Base-by-base conservation (phyloP, 169 alveolate species). In the Pseudocohnilembus persalinus region DNA sequence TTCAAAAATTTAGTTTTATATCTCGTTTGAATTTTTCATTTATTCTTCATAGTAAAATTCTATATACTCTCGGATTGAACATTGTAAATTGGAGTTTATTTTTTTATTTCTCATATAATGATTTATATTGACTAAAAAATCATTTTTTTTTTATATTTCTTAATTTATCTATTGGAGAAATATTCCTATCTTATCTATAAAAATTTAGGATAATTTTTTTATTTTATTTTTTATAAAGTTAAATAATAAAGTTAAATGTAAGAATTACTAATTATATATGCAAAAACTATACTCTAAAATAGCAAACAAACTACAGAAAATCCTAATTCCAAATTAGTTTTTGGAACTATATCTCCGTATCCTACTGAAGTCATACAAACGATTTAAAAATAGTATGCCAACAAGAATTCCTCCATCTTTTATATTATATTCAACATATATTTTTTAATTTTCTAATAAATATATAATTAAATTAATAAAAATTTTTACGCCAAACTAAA, bases 81-180 rank as follows among this genome's bases (percentile, higher is more conserved):
- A 49, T 81, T 86, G 49, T 4, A 86, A 26, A 15, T 63, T 33
- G 73, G 65, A n/a, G 6, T 86, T 64, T 63, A 81, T 76, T 1
- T 77, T 74, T 24, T 81, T 86, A 1, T 81, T 64, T n/a, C 49
- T 64, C 90, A 86, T 86, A 74, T 80, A 86, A 20, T 73, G 31
- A 29, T 86, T 86, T 25, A 80, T 80, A 0, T 49, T 76, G 68
- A 49, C 26, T 49, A 49, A 49, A 49, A 49, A 11, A 20, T 4
- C 4, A 49, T 49, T 49, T 20, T 49, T 49, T 49, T 49, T 49
- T 4, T 49, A 4, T 49, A 20, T 20, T 20, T 49, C 68, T 11
- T 4, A 11, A 20, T 49, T 11, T 11, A 49, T 49, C 68, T 11
- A 11, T 20, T 49, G 68, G 26, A 49, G 20, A 49, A 49, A 4